Evolutionary conservation across 129 eudicot genomes (phyloP), one percentile per base, ranked within the genome.

Genomic region (Pseudognaphalium luteoalbum): DNA sequence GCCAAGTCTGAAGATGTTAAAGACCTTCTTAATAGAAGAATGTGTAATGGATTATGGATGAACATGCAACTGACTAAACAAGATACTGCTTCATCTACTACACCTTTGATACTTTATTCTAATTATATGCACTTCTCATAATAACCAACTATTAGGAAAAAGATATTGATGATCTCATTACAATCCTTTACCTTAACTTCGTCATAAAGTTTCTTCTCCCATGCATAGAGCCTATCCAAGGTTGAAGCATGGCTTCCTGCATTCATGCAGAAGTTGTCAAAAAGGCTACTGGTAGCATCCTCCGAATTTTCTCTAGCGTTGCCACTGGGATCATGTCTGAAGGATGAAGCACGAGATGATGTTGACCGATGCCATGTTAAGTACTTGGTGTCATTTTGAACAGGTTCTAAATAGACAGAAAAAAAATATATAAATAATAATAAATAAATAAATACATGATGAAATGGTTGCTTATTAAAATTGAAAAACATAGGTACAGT

Each of bases 161-260:
- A 57, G 9, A 69, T 21, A 66, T 69, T 25, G n/a, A 79, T 28
- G 19, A 73, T 29, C 33, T 37, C 50, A 65, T 62, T 50, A 65
- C 57, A 33, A 61, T 67, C 8, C 42, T 71, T 37, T 88, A 93
- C 98, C 97, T 94, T 94, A 56, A 94, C 98, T 94, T 94, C 98
- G 19, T 94, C 98, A 73, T 91, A 94, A 37, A 94, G 96, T 85
- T 94, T 94, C 80, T 84, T 87, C 76, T 94, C 98, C 98, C 98
- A 94, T 20, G 97, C 98, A 71, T 80, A 81, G 21, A 94, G 87
- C 75, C 98, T 84, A 86, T 94, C 98, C 73, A 94, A 78, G 47
- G 98, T 94, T 44, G 98, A 94, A 65, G 98, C 98, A 86, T 94
- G 98, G 71, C 97, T 94, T 76, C 98, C 97, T 25, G 97, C 88